Evolutionary conservation across 176 grass and related monocot species (phyloP).

Genomic region (Cymbopogon citratus): DNA sequence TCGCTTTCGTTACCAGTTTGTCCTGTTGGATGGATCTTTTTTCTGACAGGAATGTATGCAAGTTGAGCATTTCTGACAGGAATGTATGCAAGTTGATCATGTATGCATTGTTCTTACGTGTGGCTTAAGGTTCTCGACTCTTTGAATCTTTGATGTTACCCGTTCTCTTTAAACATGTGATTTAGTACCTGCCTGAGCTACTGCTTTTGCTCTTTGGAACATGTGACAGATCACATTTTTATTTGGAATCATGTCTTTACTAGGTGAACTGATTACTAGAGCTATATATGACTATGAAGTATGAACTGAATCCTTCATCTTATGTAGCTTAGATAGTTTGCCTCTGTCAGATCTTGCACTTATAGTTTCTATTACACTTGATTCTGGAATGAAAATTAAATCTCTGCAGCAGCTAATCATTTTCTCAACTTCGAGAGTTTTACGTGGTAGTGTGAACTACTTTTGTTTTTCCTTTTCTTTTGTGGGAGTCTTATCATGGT

Average conservation of each 20-base stretch:
- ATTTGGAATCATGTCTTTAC: not conserved
- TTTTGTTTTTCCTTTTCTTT: not conserved
- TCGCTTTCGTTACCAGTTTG: not conserved
- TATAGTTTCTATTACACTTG: not conserved
- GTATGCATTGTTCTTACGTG: constrained; percentile 7
- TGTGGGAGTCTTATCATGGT: not conserved
- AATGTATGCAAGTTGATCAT: not conserved
- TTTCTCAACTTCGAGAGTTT: not conserved
- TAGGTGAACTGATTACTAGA: not conserved
- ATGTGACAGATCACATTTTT: not conserved
- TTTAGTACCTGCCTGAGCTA: not conserved
- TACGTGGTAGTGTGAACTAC: not conserved
- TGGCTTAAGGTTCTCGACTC: constrained; percentile 14
- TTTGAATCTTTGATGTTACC: not conserved
- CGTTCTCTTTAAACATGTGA: not conserved
- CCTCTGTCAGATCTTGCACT: not conserved
- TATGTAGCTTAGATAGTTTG: not conserved
- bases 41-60: not conserved
- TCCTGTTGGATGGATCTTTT: not conserved
- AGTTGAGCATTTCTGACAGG: not conserved
- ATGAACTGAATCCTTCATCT: not conserved
- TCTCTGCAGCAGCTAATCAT: not conserved
- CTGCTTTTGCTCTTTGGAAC: not conserved
- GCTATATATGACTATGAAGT: not conserved
- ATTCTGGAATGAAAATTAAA: not conserved